A percentile compares a stretch with the other conserved stretches of the same genome.
phyloP scores from a whole-genome alignment of 805 yeast species.

The Diddensiella transvaalensis region DNA sequence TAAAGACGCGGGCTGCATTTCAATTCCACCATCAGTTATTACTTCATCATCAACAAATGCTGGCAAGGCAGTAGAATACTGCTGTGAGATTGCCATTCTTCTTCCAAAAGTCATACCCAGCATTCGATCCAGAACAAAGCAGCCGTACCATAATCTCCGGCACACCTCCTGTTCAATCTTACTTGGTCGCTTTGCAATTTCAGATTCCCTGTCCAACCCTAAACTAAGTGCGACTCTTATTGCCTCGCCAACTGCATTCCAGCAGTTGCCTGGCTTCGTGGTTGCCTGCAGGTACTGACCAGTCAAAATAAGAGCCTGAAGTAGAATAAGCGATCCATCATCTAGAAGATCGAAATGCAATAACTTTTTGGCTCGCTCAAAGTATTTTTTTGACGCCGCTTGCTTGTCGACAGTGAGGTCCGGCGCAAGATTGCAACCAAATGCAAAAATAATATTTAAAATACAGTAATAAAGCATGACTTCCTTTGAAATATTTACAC shows the following conservation, averaged over 20 bases:
- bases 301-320: slow-evolving; percentile 26
- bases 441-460: slow-evolving; percentile 27
- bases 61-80: slow-evolving; percentile 17
- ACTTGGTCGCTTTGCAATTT: slow-evolving; percentile 11
- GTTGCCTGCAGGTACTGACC: slow-evolving; percentile 28
- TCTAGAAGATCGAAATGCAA: slow-evolving; percentile 25
- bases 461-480: slow-evolving; percentile 25
- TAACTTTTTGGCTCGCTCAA: slow-evolving; percentile 22
- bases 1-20: slow-evolving; percentile 4
- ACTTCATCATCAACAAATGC: slow-evolving; percentile 23
- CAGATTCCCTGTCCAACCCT: slow-evolving; percentile 33
- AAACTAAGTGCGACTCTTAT: slow-evolving; percentile 42
- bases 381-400: slow-evolving; percentile 16
- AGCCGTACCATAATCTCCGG: slow-evolving; percentile 28
- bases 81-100: slow-evolving; percentile 23
- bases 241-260: slow-evolving; percentile 43
- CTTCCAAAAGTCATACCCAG: slow-evolving; percentile 27
- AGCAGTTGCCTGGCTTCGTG: slow-evolving; percentile 32
- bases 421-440: slow-evolving; percentile 23
- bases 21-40: slow-evolving; percentile 17
- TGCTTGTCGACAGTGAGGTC: slow-evolving; percentile 1
- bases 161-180: slow-evolving; percentile 25
- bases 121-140: slow-evolving; percentile 26
- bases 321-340: slow-evolving; percentile 22
- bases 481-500: slow-evolving; percentile 3